Evolutionary conservation across 2,329 filamentous ascomycete genomes (phyloP), one percentile per base, ranked within the genome.

Genomic region (Beauveria pseudobassiana): DNA sequence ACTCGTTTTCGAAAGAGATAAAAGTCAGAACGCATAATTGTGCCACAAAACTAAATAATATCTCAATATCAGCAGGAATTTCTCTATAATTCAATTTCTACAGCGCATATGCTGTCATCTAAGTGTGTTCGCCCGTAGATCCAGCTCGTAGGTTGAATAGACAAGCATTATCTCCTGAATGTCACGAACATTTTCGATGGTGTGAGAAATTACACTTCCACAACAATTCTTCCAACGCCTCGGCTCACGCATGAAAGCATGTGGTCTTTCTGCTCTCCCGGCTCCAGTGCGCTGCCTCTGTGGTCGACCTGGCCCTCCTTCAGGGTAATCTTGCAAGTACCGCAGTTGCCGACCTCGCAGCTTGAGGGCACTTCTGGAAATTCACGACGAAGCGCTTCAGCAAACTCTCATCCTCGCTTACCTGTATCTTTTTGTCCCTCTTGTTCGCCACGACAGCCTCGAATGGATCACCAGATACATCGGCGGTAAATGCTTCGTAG

Each of bases 401-500:
- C 16, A 83, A 68, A 34, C 77, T 80, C 68, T 83, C 80, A 4
- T 82, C 80, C 34, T 69, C 73, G 4, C 71, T 74, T 0, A 83
- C 81, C 18, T 76, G 70, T 7, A 88, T 63, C 1, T 73, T 70
- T 65, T 72, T 77, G 52, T 68, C 69, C 1, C 65, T 66, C 42
- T 61, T 63, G 59, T 81, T 79, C 7, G 71, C 69, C 0, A 88
- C 75, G 52, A 82, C 77, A 0, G 76, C 85, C 46, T 83, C 80
- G 64, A 88, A 88, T 0, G 84, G 80, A 65, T 87, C 83, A 0
- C 85, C 85, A 0, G 77, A 76, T 0, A 77, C 74, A 22, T 80
- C 77, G 1, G 81, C 80, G 1, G 74, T 73, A 63, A 88, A 88
- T 0, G 81, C 80, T 69, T 88, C 86, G 62, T 80, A 84, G 69